Percentiles rank a stretch among this genome's conserved stretches.
phyloP scores from a whole-genome alignment of 2,329 filamentous ascomycete species.

The Diaporthe citri region DNA sequence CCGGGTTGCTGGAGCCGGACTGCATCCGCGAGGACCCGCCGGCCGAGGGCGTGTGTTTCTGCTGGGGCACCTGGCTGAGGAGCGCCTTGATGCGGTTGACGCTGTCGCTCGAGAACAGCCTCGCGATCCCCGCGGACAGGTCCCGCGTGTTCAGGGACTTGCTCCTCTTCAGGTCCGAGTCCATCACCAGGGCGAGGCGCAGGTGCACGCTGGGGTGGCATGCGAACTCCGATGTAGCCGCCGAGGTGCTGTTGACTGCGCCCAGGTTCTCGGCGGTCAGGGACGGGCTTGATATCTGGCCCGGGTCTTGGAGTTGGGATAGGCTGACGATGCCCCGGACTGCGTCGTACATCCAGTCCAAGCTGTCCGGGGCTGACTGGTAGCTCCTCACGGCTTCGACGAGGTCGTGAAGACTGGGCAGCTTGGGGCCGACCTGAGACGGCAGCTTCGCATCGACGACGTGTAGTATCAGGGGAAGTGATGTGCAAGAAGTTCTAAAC shows the following conservation, averaged over 20 bases:
- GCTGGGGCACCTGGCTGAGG: slow-evolving; percentile 9
- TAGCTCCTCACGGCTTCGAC: slow-evolving; percentile 61
- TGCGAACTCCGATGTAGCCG: slow-evolving; percentile 46
- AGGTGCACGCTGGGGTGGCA: slow-evolving; percentile 56
- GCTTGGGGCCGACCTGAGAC: slow-evolving; percentile 53
- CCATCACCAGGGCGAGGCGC: slow-evolving; percentile 58
- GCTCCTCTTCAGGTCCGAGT: slow-evolving; percentile 57
- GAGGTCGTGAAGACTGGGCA: slow-evolving; percentile 58
- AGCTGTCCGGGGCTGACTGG: slow-evolving; percentile 59
- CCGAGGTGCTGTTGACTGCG: slow-evolving; percentile 27
- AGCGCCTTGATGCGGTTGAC: slow-evolving; percentile 15
- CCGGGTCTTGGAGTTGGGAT: slow-evolving; percentile 52
- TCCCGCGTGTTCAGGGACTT: slow-evolving; percentile 55
- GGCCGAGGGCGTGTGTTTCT: slow-evolving; percentile 5
- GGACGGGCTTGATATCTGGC: slow-evolving; percentile 34
- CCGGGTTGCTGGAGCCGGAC: slow-evolving; percentile 2
- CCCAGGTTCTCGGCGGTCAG: slow-evolving; percentile 24
- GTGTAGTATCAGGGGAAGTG: slow-evolving; percentile 52
- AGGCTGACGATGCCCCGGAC: slow-evolving; percentile 58
- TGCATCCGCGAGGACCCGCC: background rate
- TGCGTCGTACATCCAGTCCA: slow-evolving; percentile 59
- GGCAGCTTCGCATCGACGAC: slow-evolving; percentile 54
- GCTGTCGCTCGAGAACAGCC: slow-evolving; percentile 7
- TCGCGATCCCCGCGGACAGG: slow-evolving; percentile 53
- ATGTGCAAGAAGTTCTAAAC: slow-evolving; percentile 51